Base-by-base conservation (phyloP, 495 filamentous ascomycete species). In the Sporormia fimetaria region DNA sequence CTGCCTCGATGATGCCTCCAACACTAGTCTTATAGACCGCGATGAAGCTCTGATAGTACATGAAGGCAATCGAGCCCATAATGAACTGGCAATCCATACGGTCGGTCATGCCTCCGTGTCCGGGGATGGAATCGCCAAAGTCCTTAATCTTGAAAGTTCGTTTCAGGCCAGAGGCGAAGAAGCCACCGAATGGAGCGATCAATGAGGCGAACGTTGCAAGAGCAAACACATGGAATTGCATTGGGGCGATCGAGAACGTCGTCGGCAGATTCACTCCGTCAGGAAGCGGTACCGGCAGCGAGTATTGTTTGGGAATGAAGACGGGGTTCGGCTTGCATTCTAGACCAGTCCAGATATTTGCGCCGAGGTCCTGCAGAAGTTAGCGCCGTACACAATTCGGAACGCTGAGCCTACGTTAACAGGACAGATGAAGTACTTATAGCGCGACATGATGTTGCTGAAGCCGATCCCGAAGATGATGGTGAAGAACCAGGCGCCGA, bases 11-110 rank as follows among this genome's bases (percentile, higher is more conserved):
- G 21, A 96, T 79, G 34, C 75, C 76, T 3, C 86, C 88, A 9
- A 92, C 78, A 40, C 68, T 82, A 6, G 81, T 76, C 52, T 80
- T 81, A 64, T 87, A 75, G 12, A 83, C 68, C 6, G 87, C 87
- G 57, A 99, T 90, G 60, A 99, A 99, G 55, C 84, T 87, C 61
- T 94, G 85, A 64, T 90, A 96, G 63, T 99, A 99, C 70, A 99
- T 83, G 63, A 82, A 96, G 9, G 92, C 75, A 54, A 99, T 96
- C 67, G 95, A 85, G 7, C 92, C 92, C 92, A 99, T 99, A 66
- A 95, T 96, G 66, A 95, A 95, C 58, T 99, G 92, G 64, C 92
- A 99, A 56, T 99, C 92, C 92, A 99, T 96, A 17, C 92, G 78
- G 60, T 99, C 92, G 5, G 92, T 99, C 63, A 99, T 96, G 1